Percentiles rank a stretch among this genome's conserved stretches.
phyloP scores from a whole-genome alignment of 768 basidiomycete genomes.

The Leccinum obscurum region DNA sequence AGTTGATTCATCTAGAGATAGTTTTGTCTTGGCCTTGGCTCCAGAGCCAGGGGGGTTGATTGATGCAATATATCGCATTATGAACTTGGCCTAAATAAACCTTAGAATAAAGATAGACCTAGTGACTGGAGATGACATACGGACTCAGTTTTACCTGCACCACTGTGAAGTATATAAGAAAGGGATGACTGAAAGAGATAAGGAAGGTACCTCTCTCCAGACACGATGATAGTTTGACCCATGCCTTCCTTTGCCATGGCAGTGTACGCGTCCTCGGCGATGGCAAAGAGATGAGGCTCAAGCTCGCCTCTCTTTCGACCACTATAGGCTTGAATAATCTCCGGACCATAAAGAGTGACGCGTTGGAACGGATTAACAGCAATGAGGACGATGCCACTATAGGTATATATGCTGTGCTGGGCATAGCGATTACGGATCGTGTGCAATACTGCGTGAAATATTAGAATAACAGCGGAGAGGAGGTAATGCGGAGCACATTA shows the following conservation, averaged over 20 bases:
- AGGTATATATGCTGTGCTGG: slow-evolving; percentile 97
- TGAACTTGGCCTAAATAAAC: slow-evolving; percentile 81
- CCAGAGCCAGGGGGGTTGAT: slow-evolving; percentile 80
- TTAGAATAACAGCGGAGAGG: background rate
- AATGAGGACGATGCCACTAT: slow-evolving; percentile 97
- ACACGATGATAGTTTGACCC: slow-evolving; percentile 99
- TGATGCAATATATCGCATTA: slow-evolving; percentile 98
- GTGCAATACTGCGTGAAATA: slow-evolving; percentile 69
- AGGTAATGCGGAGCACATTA: slow-evolving; percentile 35
- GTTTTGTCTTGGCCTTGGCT: slow-evolving; percentile 64
- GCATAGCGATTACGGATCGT: slow-evolving; percentile 97
- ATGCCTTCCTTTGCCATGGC: slow-evolving; percentile 92
- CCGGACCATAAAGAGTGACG: slow-evolving; percentile 94
- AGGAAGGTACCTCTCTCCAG: slow-evolving; percentile 83
- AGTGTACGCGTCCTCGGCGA: slow-evolving; percentile 98
- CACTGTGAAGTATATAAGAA: slow-evolving; percentile 51
- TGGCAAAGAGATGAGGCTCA: slow-evolving; percentile 97
- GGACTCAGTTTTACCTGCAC: slow-evolving; percentile 98
- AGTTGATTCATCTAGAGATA: slow-evolving; percentile 80
- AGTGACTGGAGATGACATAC: slow-evolving; percentile 42
- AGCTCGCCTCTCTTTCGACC: slow-evolving; percentile 90
- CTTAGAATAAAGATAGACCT: slow-evolving; percentile 4
- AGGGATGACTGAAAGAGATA: slow-evolving; percentile 3
- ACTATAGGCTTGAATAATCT: slow-evolving; percentile 96
- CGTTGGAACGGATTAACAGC: slow-evolving; percentile 99